phyloP scores from a whole-genome alignment of 495 filamentous ascomycete species.

The Podospora conica region DNA sequence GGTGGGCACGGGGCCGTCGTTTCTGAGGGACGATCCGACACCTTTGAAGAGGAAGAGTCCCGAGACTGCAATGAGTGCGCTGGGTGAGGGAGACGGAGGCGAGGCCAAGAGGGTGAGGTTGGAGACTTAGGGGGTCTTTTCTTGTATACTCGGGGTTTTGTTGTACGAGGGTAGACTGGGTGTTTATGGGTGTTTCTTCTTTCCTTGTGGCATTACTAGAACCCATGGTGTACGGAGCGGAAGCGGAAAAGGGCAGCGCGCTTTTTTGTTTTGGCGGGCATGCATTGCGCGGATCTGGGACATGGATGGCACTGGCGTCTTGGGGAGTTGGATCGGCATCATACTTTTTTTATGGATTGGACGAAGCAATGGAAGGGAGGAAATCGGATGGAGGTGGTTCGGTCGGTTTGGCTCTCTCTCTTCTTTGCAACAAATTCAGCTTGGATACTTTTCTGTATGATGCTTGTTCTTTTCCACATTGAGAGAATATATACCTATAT shows the following conservation, averaged over 20 bases:
- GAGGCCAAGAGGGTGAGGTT: constrained; percentile 43
- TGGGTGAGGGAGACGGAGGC: constrained; percentile 28
- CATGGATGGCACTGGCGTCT: too few species aligned
- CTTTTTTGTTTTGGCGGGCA: not conserved
- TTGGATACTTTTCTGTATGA: too few species aligned
- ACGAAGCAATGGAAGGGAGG: too few species aligned
- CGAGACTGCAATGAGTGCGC: constrained; percentile 32
- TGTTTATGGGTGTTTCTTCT: not conserved
- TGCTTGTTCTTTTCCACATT: too few species aligned
- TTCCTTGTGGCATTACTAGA: not conserved
- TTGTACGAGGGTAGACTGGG: not conserved
- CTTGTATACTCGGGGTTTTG: not conserved
- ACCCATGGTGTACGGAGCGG: not conserved
- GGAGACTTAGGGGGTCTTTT: constrained; percentile 21
- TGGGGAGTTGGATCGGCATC: too few species aligned
- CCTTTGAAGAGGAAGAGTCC: constrained; percentile 44
- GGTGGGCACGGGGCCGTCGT: constrained; percentile 60
- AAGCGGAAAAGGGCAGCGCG: not conserved
- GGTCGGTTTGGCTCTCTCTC: too few species aligned
- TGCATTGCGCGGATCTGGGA: not conserved
- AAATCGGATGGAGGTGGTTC: too few species aligned
- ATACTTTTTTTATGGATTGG: too few species aligned
- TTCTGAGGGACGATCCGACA: constrained; percentile 49
- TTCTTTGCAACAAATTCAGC: too few species aligned
- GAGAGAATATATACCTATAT: too few species aligned